Conservation (phyloP, 495 filamentous ascomycete species). For the Chaetomium cochliodes region DNA sequence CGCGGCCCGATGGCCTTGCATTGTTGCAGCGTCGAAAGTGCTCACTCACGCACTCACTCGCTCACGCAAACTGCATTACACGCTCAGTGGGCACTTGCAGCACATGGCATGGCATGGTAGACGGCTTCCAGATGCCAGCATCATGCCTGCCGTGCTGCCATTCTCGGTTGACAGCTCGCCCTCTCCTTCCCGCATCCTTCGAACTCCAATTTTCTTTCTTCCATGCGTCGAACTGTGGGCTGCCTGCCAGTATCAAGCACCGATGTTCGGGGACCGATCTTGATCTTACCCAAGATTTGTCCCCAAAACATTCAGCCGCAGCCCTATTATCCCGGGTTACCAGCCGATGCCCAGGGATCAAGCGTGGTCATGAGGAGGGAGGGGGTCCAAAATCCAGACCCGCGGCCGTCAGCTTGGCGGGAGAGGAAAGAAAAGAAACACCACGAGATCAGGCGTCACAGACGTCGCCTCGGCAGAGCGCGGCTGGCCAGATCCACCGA, state of each 20-base stretch:
- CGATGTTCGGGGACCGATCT: slow-evolving; percentile 9
- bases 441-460: not conserved
- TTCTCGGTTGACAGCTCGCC: not conserved
- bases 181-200: slow-evolving; percentile 6
- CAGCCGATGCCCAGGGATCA: slow-evolving; percentile 1
- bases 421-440: not conserved
- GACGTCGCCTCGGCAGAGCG: slow-evolving; percentile 2
- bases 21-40: not conserved
- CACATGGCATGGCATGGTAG: no score
- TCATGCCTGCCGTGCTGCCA: not conserved
- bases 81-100: not conserved
- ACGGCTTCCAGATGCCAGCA: not conserved
- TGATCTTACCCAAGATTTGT: slow-evolving; percentile 19
- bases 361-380: not conserved
- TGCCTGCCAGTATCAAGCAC: not conserved
- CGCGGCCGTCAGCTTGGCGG: not conserved
- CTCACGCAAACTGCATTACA: not conserved
- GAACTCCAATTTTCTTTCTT: not conserved
- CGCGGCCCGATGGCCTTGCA: not conserved
- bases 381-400: slow-evolving; percentile 1
- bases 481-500: not conserved
- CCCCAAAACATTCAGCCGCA: slow-evolving; percentile 19
- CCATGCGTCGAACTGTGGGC: not conserved
- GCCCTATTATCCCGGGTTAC: slow-evolving; percentile 8
- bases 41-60: not conserved